Conservation (phyloP, 2,329 filamentous ascomycete genomes). For the Decorospora gaudefroyi region DNA sequence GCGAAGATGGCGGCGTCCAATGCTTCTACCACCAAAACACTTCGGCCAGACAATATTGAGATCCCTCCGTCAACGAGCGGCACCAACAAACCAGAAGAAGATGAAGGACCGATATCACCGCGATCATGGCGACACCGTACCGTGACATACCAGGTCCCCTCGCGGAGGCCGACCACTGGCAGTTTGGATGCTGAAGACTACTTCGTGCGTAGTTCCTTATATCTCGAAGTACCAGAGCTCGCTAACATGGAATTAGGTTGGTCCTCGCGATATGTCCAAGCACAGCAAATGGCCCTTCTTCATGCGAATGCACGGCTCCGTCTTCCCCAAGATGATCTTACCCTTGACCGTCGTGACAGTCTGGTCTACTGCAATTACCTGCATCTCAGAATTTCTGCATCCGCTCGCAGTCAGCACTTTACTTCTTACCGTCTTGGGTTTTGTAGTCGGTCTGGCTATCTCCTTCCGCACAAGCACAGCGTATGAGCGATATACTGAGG, state of each 20-base stretch:
- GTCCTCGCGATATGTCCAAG: conserved; percentile 69
- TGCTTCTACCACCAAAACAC: conserved; percentile 37
- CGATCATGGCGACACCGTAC: conserved; percentile 41
- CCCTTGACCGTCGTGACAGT: conserved; percentile 65
- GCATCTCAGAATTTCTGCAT: conserved; percentile 50
- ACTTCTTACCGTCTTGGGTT: conserved; percentile 76
- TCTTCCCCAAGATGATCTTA: conserved; percentile 73
- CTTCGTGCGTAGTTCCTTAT: conserved; percentile 55
- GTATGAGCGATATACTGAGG: conserved; percentile 69
- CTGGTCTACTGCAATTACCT: conserved; percentile 70
- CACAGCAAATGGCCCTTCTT: conserved; percentile 80
- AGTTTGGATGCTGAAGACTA: conserved; percentile 60
- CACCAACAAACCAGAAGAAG: conserved; percentile 11
- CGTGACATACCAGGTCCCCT: conserved; percentile 35
- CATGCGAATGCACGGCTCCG: conserved; percentile 74
- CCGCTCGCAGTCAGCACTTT: conserved; percentile 65
- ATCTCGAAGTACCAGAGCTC: neutral
- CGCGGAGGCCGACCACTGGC: conserved; percentile 35
- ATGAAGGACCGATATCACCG: conserved; percentile 36
- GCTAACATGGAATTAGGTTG: conserved; percentile 42
- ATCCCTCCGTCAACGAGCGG: conserved; percentile 31
- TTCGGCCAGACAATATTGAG: conserved; percentile 39
- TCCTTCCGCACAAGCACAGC: conserved; percentile 78
- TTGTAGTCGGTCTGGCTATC: conserved; percentile 77
- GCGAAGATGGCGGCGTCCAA: conserved; percentile 34